Base-by-base conservation (phyloP, 768 basidiomycete species). In the Mycena indigotica region DNA sequence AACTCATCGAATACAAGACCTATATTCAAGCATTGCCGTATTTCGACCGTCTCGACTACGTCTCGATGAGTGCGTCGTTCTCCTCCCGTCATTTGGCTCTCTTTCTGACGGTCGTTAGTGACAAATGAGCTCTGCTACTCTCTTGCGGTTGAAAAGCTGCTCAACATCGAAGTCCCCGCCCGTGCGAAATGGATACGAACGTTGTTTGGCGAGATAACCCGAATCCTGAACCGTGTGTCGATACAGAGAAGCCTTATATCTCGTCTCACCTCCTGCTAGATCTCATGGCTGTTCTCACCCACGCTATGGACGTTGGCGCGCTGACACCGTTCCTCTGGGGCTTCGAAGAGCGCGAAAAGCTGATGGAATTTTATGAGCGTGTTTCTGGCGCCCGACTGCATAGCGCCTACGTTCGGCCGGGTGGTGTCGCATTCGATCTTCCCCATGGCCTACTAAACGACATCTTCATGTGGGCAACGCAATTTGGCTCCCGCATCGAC, bases 361-460 rank as follows among this genome's bases (percentile, higher is more conserved):
- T 98, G 62, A 98, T 98, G 96, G 96, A 99, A 71, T 99, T 98
- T 76, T 99, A 99, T 73, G 96, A 99, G 76, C 94, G 96, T 55
- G 96, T 98, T 38, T 98, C 95, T 8, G 96, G 96, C 63, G 96
- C 96, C 4, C 95, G 96, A 54, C 82, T 99, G 67, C 96, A 99
- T 68, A 87, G 94, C 4, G 96, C 96, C n/a, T 99, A 98, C 71
- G 89, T 98, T 48, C 90, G 96, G 59, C 96, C 96, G 1, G 96
- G 96, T 59, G 96, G 96, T 66, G 96, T 99, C 48, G 96, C 96
- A 1, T 98, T 95, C 69, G 96, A 99, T 69, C 80, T 99, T 44
- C 96, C 96, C 12, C 95, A 98, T 64, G 96, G 96, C n/a, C 79
- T 99, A n/a, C 84, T 99, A 30, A 91, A 98, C 65, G 96, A 99